Percentiles rank a stretch among this genome's conserved stretches.
phyloP scores from a whole-genome alignment of 1,139 yeast species.

The Candida gigantensis region DNA sequence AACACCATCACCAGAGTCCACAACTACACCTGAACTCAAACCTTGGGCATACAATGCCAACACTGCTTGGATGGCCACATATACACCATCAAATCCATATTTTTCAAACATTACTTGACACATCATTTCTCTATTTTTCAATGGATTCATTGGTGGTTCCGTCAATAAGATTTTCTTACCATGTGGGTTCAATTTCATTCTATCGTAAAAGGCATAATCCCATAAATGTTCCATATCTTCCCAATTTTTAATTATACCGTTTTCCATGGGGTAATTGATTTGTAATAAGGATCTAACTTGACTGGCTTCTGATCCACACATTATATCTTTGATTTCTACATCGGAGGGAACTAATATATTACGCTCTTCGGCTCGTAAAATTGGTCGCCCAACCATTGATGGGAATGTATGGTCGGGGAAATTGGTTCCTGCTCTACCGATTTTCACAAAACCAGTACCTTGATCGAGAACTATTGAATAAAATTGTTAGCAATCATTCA shows the following conservation, averaged over 20 bases:
- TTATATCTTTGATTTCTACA: constrained; percentile 81
- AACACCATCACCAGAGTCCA: constrained; percentile 86
- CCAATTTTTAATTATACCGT: constrained; percentile 97
- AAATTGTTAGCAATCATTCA: constrained; percentile 1
- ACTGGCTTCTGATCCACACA: constrained; percentile 97
- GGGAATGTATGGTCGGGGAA: constrained; percentile 99
- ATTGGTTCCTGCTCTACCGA: constrained; percentile 95
- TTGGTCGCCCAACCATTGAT: constrained; percentile 97
- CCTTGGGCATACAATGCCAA: constrained; percentile 97
- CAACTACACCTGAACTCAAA: constrained; percentile 96
- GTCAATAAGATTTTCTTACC: constrained; percentile 85
- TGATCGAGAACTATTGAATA: constrained; percentile 78
- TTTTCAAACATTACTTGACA: constrained; percentile 97
- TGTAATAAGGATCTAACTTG: constrained; percentile 88
- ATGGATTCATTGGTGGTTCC: constrained; percentile 98
- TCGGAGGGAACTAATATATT: constrained; percentile 54
- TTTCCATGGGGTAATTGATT: constrained; percentile 96
- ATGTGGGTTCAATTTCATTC: constrained; percentile 72
- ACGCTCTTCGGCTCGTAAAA: constrained; percentile 93
- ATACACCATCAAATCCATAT: constrained; percentile 93
- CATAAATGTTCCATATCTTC: constrained; percentile 98
- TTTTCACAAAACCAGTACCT: constrained; percentile 96
- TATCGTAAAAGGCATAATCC: constrained; percentile 96
- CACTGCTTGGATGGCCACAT: constrained; percentile 98
- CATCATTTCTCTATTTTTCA: constrained; percentile 91